phyloP scores from a whole-genome alignment of 1,139 yeast species.

The Yamadazyma dendronema region DNA sequence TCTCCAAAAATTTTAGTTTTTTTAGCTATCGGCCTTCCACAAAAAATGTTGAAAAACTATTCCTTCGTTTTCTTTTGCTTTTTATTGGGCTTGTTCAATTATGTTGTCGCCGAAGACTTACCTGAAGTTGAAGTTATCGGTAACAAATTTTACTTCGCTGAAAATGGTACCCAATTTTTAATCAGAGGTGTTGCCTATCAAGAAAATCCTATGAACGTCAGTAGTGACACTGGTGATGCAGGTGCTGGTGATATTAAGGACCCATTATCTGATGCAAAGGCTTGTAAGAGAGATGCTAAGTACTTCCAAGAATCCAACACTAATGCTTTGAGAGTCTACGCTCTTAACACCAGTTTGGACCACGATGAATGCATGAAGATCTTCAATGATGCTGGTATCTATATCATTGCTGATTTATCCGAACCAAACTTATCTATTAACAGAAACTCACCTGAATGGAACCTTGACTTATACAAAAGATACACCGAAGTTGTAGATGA shows the following conservation, averaged over 20 bases:
- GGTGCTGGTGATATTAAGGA: slow-evolving; percentile 44
- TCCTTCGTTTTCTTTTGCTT: slow-evolving; percentile 10
- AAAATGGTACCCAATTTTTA: slow-evolving; percentile 46
- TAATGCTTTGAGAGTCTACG: slow-evolving; percentile 72
- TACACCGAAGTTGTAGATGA: slow-evolving; percentile 73
- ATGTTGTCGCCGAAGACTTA: slow-evolving; percentile 8
- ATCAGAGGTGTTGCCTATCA: slow-evolving; percentile 50
- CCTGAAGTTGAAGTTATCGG: slow-evolving; percentile 46
- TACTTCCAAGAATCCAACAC: slow-evolving; percentile 60
- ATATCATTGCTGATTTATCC: slow-evolving; percentile 74
- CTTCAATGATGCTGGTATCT: slow-evolving; percentile 72
- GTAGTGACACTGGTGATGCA: slow-evolving; percentile 29
- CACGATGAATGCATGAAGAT: slow-evolving; percentile 68
- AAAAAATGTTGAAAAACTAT: slow-evolving; percentile 6
- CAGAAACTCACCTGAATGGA: slow-evolving; percentile 63
- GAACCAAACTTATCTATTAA: slow-evolving; percentile 64
- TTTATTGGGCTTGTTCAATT: slow-evolving; percentile 6
- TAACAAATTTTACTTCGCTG: slow-evolving; percentile 43
- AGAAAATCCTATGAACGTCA: slow-evolving; percentile 36
- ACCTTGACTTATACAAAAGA: slow-evolving; percentile 61
- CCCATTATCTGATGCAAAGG: slow-evolving; percentile 69
- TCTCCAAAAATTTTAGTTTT: neutral
- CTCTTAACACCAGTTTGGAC: slow-evolving; percentile 60
- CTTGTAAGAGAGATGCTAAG: slow-evolving; percentile 80
- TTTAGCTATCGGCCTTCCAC: neutral